Base-by-base conservation (phyloP, 2,329 filamentous ascomycete species). In the Aspergillus amoenus region DNA sequence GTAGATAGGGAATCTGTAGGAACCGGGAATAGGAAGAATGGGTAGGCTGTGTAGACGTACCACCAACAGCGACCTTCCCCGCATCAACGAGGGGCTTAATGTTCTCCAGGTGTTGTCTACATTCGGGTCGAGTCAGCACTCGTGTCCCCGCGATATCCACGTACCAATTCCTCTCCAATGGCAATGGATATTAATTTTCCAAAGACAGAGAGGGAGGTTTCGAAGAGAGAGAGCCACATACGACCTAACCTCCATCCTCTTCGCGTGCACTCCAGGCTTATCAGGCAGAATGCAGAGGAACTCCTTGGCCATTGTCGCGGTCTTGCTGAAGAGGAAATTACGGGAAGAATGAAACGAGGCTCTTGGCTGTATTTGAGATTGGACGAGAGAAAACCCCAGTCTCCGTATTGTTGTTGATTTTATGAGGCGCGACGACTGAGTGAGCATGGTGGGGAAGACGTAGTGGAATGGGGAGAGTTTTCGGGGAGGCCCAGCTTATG, bases 241-340 rank as follows among this genome's bases (percentile, higher is more conserved):
- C 72, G 64, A 62, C 37, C 66, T 63, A 40, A 69, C 69, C 63
- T 85, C 82, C 24, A 89, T 74, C 54, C 88, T 79, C 79, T 88
- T 88, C 62, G 80, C 79, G 58, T 81, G 74, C 18, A 73, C 78
- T 41, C 82, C 85, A 2, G 85, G 81, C 71, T 85, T 83, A 72
- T 91, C 88, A 12, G 86, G 88, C 39, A 90, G 69, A 57, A 91
- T 79, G 65, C 88, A 86, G 39, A 91, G 81, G 79, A 86, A 91
- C 72, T 90, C 86, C 59, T 77, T 81, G 15, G 53, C 12, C 53
- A 55, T 55, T 40, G 40, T n/a, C 17, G 17, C 40, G 27, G 39
- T 37, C 37, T 9, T 12, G 7, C 8, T 41, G 82, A 46, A 70
- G n/a, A 27, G 56, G 43, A 48, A 59, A 58, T 13, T 18, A 42